phyloP scores from a whole-genome alignment of 345 rosid species.

The Syzygium aromaticum region DNA sequence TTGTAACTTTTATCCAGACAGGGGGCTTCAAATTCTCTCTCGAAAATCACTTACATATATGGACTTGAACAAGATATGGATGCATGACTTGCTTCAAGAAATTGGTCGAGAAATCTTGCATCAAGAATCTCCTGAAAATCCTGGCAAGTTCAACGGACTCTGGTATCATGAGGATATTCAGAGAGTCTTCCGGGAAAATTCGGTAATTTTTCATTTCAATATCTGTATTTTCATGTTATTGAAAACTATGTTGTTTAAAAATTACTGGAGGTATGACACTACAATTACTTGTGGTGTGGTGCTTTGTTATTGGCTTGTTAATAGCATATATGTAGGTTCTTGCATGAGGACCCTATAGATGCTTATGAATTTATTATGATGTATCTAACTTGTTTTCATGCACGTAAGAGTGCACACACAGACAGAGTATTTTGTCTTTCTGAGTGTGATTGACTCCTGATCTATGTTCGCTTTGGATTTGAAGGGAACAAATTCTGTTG shows the following conservation, averaged over 20 bases:
- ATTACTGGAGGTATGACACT: background rate
- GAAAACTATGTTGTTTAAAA: background rate
- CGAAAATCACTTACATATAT: constrained; percentile 7
- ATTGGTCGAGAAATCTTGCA: constrained; percentile 19
- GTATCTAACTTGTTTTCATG: background rate
- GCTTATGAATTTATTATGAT: too few species aligned
- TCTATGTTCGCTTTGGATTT: background rate
- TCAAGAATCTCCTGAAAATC: constrained; percentile 12
- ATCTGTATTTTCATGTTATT: background rate
- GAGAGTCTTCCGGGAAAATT: constrained; percentile 2
- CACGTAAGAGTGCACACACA: background rate
- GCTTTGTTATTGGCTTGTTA: background rate
- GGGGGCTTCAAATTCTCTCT: constrained; percentile 1
- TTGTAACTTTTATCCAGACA: constrained; percentile 8
- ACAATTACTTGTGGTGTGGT: background rate
- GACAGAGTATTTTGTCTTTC: background rate
- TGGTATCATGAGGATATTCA: constrained; percentile 11
- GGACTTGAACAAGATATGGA: constrained; percentile 5
- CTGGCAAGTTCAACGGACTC: constrained; percentile 12
- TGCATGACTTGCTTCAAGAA: constrained; percentile 24
- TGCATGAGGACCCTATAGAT: background rate
- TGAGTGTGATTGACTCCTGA: background rate
- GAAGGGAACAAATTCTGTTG: constrained; percentile 14
- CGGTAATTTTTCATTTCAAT: background rate
- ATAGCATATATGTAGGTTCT: background rate